phyloP scores from a whole-genome alignment of 352 stramenopile species.

The Globisporangium parvum region DNA sequence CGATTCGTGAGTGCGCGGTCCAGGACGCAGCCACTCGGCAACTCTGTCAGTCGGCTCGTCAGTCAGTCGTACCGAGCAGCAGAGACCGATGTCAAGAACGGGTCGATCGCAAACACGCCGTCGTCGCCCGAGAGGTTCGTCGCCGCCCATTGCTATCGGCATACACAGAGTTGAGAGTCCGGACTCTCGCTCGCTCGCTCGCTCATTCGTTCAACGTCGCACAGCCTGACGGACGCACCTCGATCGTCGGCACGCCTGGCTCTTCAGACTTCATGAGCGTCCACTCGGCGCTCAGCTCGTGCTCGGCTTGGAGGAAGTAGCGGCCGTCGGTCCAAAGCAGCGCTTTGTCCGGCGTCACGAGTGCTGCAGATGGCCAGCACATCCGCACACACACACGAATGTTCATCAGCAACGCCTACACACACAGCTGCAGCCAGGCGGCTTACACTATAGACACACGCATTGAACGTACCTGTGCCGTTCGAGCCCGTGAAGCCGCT shows the following conservation, averaged over 20 bases:
- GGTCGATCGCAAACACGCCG: constrained; percentile 92
- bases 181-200: neutral
- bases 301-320: constrained; percentile 96
- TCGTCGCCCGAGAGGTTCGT: constrained; percentile 53
- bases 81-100: constrained; percentile 90
- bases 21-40: neutral
- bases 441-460: too few relatives aligned
- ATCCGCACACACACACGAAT: neutral
- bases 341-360: constrained; percentile 81
- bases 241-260: constrained; percentile 87
- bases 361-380: constrained; percentile 18
- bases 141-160: constrained; percentile 52
- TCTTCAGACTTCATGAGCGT: constrained; percentile 95
- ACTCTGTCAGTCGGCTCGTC: too few relatives aligned
- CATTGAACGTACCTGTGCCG: constrained; percentile 71
- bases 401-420: neutral
- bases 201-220: too few relatives aligned
- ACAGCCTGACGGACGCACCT: constrained; percentile 38
- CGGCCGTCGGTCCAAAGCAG: constrained; percentile 98
- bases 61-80: constrained; percentile 43
- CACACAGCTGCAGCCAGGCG: neutral
- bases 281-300: constrained; percentile 92
- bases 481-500: constrained; percentile 96
- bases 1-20: neutral
- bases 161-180: neutral